Conservation (phyloP, 1,284 basidiomycete genomes). For the Marasmius tenuissimus region DNA sequence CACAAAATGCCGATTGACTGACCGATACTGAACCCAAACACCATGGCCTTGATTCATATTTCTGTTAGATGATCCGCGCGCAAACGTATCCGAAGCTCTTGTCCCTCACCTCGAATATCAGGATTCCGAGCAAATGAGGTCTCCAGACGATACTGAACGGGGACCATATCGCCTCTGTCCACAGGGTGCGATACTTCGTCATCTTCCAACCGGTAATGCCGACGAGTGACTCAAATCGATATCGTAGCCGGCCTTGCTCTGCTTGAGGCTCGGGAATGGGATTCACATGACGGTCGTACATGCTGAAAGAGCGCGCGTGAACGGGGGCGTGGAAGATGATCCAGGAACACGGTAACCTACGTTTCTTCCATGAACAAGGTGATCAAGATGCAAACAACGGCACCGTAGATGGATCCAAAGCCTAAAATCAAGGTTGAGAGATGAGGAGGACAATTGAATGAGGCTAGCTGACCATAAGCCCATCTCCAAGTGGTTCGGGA, state of each 20-base stretch:
- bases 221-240: conserved; percentile 50
- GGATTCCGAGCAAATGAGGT: conserved; percentile 47
- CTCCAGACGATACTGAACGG: conserved; percentile 49
- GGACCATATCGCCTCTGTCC: conserved; percentile 38
- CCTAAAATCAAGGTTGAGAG: conserved; percentile 54
- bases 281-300: conserved; percentile 54
- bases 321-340: not conserved
- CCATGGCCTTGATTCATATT: conserved; percentile 28
- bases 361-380: conserved; percentile 61
- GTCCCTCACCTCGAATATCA: conserved; percentile 42
- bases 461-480: not conserved
- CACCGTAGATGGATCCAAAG: conserved; percentile 55
- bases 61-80: not conserved
- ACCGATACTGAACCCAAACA: conserved; percentile 59
- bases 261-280: conserved; percentile 32
- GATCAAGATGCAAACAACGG: conserved; percentile 52
- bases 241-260: conserved; percentile 31
- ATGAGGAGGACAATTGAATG: not conserved
- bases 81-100: not conserved
- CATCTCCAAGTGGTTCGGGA: conserved; percentile 44
- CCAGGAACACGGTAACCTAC: conserved; percentile 29
- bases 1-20: not conserved
- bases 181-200: conserved; percentile 48
- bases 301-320: conserved; percentile 27
- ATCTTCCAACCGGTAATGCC: conserved; percentile 55